These are phyloP conservation scores for Nicotiana tabacum DNA, from an alignment of 257 asterid species.

Conservation along the genomic window DNA sequence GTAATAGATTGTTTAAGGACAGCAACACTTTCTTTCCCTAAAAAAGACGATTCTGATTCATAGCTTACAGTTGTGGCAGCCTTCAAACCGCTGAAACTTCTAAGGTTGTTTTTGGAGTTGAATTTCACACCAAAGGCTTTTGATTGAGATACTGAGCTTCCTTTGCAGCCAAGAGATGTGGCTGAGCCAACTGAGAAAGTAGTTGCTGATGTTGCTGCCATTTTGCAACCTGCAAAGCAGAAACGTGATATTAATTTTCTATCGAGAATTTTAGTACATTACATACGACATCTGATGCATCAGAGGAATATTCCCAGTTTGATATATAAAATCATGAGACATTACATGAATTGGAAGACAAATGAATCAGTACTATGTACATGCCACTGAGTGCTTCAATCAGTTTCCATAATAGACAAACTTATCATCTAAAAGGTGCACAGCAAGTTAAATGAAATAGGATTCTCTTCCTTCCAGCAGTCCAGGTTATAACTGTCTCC, in stretches of 20 bases:
- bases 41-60: slow-evolving; percentile 39
- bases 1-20: slow-evolving; percentile 31
- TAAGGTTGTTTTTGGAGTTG: slow-evolving; percentile 35
- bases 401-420: not conserved
- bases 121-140: slow-evolving; percentile 40
- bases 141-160: slow-evolving; percentile 29
- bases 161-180: slow-evolving; percentile 36
- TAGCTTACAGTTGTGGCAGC: slow-evolving; percentile 29
- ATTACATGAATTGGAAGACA: not conserved
- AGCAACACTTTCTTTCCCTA: slow-evolving; percentile 36
- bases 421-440: not conserved
- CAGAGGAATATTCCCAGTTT: not conserved
- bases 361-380: not conserved
- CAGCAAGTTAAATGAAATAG: not conserved
- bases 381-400: not conserved
- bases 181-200: slow-evolving; percentile 48
- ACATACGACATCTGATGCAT: not conserved
- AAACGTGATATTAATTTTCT: not conserved
- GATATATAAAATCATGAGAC: not conserved
- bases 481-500: not conserved
- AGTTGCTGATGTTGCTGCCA: slow-evolving; percentile 75
- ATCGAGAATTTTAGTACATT: not conserved
- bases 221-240: slow-evolving; percentile 39
- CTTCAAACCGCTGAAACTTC: slow-evolving; percentile 50
- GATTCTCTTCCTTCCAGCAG: not conserved